A percentile compares a stretch with the other conserved stretches of the same genome.
These are phyloP conservation scores for Termitomyces sp. DNA, from an alignment of 768 basidiomycete genomes.

Conservation along the genomic window DNA sequence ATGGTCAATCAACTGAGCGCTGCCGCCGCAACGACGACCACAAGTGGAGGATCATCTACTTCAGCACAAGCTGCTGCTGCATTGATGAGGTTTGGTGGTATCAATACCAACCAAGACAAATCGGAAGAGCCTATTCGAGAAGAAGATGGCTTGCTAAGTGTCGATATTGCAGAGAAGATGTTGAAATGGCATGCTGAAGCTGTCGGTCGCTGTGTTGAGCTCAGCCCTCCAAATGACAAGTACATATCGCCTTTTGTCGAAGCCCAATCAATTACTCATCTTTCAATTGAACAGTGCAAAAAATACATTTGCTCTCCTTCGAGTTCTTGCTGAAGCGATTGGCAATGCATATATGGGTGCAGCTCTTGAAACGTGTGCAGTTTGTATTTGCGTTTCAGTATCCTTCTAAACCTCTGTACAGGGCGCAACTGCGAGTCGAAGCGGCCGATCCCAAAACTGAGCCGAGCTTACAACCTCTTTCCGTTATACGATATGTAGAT, in stretches of 20 bases:
- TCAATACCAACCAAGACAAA: constrained; percentile 52
- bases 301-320: constrained; percentile 78
- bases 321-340: constrained; percentile 84
- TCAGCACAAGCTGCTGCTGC: constrained; percentile 87
- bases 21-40: constrained; percentile 63
- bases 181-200: constrained; percentile 98
- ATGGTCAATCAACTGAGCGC: constrained; percentile 88
- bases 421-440: constrained; percentile 70
- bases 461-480: constrained; percentile 69
- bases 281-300: constrained; percentile 60
- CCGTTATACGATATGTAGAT: constrained; percentile 68
- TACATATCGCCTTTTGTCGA: constrained; percentile 37
- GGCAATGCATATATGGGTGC: constrained; percentile 82
- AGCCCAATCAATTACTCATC: background rate
- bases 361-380: constrained; percentile 87
- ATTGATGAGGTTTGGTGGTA: constrained; percentile 87
- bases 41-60: constrained; percentile 57
- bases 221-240: constrained; percentile 82
- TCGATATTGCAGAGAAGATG: constrained; percentile 85
- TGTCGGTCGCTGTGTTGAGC: constrained; percentile 89
- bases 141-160: constrained; percentile 76
- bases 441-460: constrained; percentile 72
- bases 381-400: background rate
- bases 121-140: constrained; percentile 71
- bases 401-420: constrained; percentile 26